Percentiles rank a stretch among this genome's conserved stretches.
These are phyloP conservation scores for Fraxinus pennsylvanica DNA, from an alignment of 257 asterid genomes.

Conservation along the genomic window DNA sequence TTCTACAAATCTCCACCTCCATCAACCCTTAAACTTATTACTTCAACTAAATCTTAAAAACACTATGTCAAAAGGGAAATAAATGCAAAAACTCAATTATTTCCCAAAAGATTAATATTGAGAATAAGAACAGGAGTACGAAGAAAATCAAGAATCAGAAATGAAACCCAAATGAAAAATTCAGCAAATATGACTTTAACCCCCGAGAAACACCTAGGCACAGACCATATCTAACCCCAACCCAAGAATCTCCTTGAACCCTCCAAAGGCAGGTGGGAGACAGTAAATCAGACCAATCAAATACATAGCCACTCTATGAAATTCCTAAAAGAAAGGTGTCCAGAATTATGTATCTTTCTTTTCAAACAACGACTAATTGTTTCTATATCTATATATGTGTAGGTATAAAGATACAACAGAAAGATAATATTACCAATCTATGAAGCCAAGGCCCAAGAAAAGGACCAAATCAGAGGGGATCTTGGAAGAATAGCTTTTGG, in stretches of 20 bases:
- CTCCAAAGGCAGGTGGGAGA: slow-evolving; percentile 38
- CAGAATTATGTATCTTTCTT: slow-evolving; percentile 27
- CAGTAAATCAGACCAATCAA: slow-evolving; percentile 46
- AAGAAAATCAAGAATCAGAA: slow-evolving; percentile 1
- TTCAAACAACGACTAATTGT: slow-evolving; percentile 19
- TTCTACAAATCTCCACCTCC: slow-evolving; percentile 36
- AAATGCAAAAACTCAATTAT: slow-evolving; percentile 16
- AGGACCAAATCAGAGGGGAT: slow-evolving; percentile 95
- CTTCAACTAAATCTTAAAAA: slow-evolving; percentile 26
- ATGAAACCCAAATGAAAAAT: slow-evolving; percentile 8
- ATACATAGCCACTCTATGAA: slow-evolving; percentile 31
- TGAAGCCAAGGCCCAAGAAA: slow-evolving; percentile 95
- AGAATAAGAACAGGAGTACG: slow-evolving; percentile 12
- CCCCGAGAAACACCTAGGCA: slow-evolving; percentile 35
- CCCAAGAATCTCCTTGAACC: slow-evolving; percentile 50
- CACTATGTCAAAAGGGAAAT: slow-evolving; percentile 12
- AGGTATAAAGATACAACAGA: slow-evolving; percentile 13
- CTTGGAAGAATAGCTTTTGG: slow-evolving; percentile 95
- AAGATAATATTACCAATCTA: slow-evolving; percentile 73
- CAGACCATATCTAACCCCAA: slow-evolving; percentile 46
- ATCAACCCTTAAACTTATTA: slow-evolving; percentile 33
- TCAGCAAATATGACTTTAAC: slow-evolving; percentile 26
- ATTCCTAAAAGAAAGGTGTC: slow-evolving; percentile 15
- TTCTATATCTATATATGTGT: slow-evolving; percentile 15
- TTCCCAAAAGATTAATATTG: neutral